These are phyloP conservation scores for Trichoderma koningiopsis DNA, from an alignment of 2,329 filamentous ascomycete species.

Conservation along the genomic window DNA sequence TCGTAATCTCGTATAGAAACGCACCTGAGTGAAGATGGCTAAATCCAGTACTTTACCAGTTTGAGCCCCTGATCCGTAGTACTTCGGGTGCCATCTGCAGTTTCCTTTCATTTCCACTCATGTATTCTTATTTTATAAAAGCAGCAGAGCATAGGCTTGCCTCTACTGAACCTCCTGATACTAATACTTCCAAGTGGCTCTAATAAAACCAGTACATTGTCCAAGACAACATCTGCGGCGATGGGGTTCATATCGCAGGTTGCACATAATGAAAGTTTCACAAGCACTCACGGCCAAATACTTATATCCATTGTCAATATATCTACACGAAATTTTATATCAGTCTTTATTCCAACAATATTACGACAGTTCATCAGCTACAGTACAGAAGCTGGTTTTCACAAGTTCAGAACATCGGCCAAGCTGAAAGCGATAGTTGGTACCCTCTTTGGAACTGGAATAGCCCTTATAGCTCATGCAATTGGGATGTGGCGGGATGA, in stretches of 20 bases:
- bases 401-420: neutral
- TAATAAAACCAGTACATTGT: neutral
- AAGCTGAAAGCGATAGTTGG: neutral
- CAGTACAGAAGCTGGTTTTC: neutral
- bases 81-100: neutral
- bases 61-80: neutral
- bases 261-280: neutral
- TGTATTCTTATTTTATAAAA: neutral
- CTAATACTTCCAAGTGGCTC: neutral
- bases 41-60: neutral
- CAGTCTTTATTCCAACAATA: neutral
- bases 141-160: neutral
- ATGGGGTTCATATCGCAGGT: neutral
- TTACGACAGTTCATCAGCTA: neutral
- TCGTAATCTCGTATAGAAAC: too few relatives aligned
- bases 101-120: neutral
- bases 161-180: neutral
- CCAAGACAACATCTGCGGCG: neutral
- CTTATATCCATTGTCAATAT: neutral
- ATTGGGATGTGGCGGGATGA: neutral
- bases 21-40: too few relatives aligned
- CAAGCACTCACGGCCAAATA: neutral
- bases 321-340: neutral
- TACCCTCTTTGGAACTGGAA: neutral
- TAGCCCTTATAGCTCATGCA: neutral